These are phyloP conservation scores for Xylariaceae sp. DNA, from an alignment of 2,329 filamentous ascomycete species.

Conservation along the genomic window DNA sequence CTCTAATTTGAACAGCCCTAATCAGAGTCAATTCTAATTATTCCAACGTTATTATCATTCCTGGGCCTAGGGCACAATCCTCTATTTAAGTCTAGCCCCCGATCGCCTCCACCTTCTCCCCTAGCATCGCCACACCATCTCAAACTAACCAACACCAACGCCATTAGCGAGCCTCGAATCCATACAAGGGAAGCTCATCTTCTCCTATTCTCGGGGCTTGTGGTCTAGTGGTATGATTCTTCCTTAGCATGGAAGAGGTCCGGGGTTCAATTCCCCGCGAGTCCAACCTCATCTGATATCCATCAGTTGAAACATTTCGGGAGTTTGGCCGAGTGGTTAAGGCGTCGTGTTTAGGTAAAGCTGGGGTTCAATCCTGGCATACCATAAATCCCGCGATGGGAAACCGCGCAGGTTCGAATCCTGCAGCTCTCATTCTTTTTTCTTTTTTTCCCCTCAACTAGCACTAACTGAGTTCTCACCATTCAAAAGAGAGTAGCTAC, in stretches of 20 bases:
- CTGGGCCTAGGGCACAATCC: no score
- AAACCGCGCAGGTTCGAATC: constrained; percentile 34
- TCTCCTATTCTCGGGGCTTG: constrained; percentile 23
- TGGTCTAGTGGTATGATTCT: no score
- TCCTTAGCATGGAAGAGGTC: constrained; percentile 38
- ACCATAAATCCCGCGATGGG: constrained; percentile 30
- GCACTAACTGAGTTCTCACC: neutral
- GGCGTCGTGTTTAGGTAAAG: constrained; percentile 29
- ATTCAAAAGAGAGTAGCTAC: neutral
- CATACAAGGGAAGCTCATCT: neutral
- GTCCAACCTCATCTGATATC: no score
- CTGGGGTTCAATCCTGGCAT: neutral
- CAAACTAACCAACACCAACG: neutral
- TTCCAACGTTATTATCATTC: no score
- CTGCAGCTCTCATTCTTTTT: constrained; percentile 26
- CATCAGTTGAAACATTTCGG: constrained; percentile 1
- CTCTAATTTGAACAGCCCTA: no score
- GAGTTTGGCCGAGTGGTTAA: constrained; percentile 33
- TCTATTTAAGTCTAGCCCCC: no score
- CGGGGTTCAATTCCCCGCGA: constrained; percentile 38
- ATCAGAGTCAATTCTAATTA: no score
- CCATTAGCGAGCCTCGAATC: neutral
- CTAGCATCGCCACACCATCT: no score
- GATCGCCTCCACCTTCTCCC: no score
- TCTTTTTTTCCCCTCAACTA: neutral